Evolutionary conservation across 148 eudicot genomes (phyloP).

Genomic region (Rhododendron molle): DNA sequence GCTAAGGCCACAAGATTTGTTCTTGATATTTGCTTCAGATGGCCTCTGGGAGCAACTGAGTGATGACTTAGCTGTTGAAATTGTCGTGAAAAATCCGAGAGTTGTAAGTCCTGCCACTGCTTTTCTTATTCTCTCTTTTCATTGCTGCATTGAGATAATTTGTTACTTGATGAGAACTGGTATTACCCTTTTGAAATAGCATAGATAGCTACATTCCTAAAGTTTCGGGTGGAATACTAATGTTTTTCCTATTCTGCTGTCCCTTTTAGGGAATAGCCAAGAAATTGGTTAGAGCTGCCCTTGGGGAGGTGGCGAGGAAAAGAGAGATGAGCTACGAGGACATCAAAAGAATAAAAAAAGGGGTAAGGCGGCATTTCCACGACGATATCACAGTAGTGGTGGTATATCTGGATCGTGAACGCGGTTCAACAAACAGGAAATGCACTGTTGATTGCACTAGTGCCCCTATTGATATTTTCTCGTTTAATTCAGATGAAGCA

Average conservation of each 20-base stretch:
- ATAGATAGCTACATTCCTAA: neutral
- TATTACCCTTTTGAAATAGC: neutral
- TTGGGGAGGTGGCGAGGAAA: constrained; percentile 29
- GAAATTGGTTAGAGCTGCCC: constrained; percentile 28
- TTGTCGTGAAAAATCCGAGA: constrained; percentile 27
- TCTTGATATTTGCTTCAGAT: constrained; percentile 40
- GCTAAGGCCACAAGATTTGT: constrained; percentile 26
- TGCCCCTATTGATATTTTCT: constrained; percentile 26
- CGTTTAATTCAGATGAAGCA: constrained; percentile 20
- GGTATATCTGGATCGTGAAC: constrained; percentile 25
- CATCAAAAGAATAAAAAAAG: constrained; percentile 23
- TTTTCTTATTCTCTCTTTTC: neutral
- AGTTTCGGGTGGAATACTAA: neutral
- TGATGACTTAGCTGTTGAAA: constrained; percentile 25
- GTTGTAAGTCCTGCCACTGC: constrained; percentile 12
- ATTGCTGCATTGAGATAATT: neutral
- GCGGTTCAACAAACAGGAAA: constrained; percentile 9
- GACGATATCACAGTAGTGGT: constrained; percentile 34
- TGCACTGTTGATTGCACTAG: constrained; percentile 17
- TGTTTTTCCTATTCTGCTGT: neutral
- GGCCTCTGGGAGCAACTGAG: constrained; percentile 41
- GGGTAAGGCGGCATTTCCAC: constrained; percentile 30
- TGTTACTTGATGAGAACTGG: neutral
- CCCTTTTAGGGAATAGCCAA: constrained; percentile 30
- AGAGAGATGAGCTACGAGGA: constrained; percentile 29